These are phyloP conservation scores for Paxillus involutus DNA, from an alignment of 768 basidiomycete species.

Conservation along the genomic window DNA sequence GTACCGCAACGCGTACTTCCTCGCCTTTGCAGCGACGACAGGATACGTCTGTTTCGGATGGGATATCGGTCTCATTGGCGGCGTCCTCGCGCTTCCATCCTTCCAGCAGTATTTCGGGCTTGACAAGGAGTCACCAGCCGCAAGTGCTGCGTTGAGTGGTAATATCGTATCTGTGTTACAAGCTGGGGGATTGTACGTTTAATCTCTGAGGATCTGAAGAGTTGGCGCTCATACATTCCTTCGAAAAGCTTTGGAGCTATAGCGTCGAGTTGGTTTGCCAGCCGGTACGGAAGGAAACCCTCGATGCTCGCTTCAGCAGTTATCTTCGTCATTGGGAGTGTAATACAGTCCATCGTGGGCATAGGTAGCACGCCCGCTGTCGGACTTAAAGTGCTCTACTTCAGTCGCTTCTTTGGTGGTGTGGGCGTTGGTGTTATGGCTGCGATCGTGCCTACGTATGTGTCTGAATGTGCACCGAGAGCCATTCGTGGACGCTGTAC, in stretches of 20 bases:
- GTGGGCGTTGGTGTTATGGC: constrained; percentile 43
- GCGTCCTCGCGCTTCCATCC: constrained; percentile 35
- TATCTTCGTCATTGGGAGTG: constrained; percentile 34
- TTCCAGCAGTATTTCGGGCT: constrained; percentile 37
- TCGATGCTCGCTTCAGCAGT: constrained; percentile 29
- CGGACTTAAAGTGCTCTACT: constrained; percentile 31
- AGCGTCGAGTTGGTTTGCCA: constrained; percentile 26
- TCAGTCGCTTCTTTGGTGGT: constrained; percentile 47
- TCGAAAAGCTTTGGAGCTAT: constrained; percentile 29
- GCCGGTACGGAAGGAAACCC: constrained; percentile 37
- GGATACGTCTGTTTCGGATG: constrained; percentile 37
- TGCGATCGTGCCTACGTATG: constrained; percentile 36
- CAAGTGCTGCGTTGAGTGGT: constrained; percentile 30
- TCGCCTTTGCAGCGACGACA: constrained; percentile 33
- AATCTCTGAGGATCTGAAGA: background rate
- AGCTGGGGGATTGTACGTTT: constrained; percentile 34
- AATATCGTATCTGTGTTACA: constrained; percentile 40
- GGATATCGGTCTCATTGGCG: constrained; percentile 39
- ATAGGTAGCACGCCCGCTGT: constrained; percentile 26
- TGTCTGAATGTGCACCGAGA: constrained; percentile 38
- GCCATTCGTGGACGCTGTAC: constrained; percentile 39
- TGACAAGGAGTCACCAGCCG: constrained; percentile 21
- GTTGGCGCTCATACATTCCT: background rate
- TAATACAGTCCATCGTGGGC: constrained; percentile 34
- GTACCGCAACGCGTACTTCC: constrained; percentile 35